phyloP scores from a whole-genome alignment of 352 stramenopile genomes.

The Peronospora destructor region DNA sequence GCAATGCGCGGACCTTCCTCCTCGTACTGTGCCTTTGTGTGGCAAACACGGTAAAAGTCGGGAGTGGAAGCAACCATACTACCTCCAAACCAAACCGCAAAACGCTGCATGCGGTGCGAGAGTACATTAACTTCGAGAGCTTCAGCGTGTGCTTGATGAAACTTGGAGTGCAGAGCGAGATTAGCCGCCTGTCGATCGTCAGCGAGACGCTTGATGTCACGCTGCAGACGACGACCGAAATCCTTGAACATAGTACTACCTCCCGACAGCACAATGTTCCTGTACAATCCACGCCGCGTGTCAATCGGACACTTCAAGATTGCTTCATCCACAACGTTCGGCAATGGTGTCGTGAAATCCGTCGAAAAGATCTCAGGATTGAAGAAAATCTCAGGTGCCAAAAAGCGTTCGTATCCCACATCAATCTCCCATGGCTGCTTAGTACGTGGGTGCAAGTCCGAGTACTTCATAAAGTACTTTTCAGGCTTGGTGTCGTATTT shows the following conservation, averaged over 20 bases:
- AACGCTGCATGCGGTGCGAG: constrained; percentile 91
- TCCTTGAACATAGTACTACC: constrained; percentile 97
- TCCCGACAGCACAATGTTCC: constrained; percentile 94
- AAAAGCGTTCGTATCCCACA: constrained; percentile 91
- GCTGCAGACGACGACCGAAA: constrained; percentile 90
- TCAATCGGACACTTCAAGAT: constrained; percentile 95
- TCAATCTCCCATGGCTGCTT: constrained; percentile 86
- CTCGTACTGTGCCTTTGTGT: constrained; percentile 95
- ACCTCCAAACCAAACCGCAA: constrained; percentile 93
- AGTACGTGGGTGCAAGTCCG: constrained; percentile 66
- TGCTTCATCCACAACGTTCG: constrained; percentile 91
- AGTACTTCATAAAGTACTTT: constrained; percentile 90
- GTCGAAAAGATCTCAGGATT: constrained; percentile 94
- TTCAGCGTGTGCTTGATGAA: constrained; percentile 54
- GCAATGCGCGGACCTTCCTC: constrained; percentile 93
- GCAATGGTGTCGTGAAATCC: constrained; percentile 89
- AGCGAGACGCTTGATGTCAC: constrained; percentile 91
- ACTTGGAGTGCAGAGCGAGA: constrained; percentile 67
- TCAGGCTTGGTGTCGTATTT: constrained; percentile 91
- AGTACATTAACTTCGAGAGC: constrained; percentile 92
- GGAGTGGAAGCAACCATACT: constrained; percentile 91
- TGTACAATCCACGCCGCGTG: constrained; percentile 90
- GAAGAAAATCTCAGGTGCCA: constrained; percentile 95
- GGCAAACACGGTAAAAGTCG: constrained; percentile 92
- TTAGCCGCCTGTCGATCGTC: constrained; percentile 89